These are phyloP conservation scores for Spencermartinsiella ligniputridi DNA, from an alignment of 1,139 yeast species.

Conservation along the genomic window DNA sequence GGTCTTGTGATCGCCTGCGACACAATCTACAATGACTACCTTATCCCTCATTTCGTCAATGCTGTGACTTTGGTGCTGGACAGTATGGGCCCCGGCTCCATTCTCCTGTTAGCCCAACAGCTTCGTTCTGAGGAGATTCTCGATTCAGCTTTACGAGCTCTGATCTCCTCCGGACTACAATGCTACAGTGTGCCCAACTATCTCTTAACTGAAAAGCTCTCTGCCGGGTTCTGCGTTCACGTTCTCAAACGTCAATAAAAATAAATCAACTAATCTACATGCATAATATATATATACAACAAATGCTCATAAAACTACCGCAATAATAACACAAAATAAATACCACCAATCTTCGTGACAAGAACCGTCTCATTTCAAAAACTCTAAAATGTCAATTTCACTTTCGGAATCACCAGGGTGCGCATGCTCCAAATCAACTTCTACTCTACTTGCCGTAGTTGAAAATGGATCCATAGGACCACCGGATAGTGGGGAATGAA, in stretches of 20 bases:
- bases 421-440: conserved; percentile 10
- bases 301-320: not conserved
- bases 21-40: conserved; percentile 62
- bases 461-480: conserved; percentile 11
- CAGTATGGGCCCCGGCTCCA: conserved; percentile 31
- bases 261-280: conserved; percentile 1
- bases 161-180: not conserved
- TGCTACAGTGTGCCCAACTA: not conserved
- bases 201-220: not conserved
- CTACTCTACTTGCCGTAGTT: conserved; percentile 12
- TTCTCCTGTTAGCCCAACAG: conserved; percentile 49
- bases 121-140: conserved; percentile 51
- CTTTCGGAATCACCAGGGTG: conserved; percentile 13
- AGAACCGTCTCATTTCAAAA: conserved; percentile 11
- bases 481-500: not conserved
- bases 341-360: not conserved
- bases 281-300: not conserved
- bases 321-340: not conserved
- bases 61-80: conserved; percentile 39
- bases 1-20: conserved; percentile 58
- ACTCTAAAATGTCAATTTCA: conserved; percentile 19
- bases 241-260: not conserved
- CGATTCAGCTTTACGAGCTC: conserved; percentile 41
- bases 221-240: conserved; percentile 2
- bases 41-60: conserved; percentile 48